Evolutionary conservation across 148 eudicot species (phyloP).

Genomic region (Beta vulgaris): DNA sequence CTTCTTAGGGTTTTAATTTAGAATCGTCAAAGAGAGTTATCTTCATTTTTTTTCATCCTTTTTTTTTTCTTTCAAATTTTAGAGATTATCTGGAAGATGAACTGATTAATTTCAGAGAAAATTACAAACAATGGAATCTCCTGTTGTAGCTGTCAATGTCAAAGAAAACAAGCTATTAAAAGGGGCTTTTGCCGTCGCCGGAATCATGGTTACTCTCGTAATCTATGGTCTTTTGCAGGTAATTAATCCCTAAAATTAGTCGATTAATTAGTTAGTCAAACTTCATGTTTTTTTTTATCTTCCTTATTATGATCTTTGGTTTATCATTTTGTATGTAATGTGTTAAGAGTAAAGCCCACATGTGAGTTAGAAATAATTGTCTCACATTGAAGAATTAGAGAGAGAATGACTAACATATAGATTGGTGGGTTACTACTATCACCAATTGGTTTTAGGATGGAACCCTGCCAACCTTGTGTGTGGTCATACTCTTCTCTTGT

Average conservation of each 20-base stretch:
- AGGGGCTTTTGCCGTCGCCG: conserved; percentile 59
- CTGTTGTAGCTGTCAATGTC: conserved; percentile 27
- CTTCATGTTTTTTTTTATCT: neutral
- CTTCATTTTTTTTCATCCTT: no score
- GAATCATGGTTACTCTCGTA: conserved; percentile 82
- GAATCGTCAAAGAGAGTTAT: no score
- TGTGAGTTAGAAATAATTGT: no score
- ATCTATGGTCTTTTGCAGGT: conserved; percentile 85
- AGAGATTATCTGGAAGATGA: conserved; percentile 1
- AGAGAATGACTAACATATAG: no score
- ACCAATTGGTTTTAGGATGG: no score
- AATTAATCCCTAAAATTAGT: neutral
- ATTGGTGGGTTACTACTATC: no score
- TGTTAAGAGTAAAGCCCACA: no score
- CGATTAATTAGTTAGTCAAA: neutral
- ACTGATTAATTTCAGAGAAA: conserved; percentile 6
- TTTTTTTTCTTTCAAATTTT: no score
- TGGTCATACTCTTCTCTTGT: no score
- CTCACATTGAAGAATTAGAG: no score
- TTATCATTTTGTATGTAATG: neutral
- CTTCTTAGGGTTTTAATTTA: no score
- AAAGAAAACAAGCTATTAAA: conserved; percentile 48
- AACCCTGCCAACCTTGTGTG: no score
- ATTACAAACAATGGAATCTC: conserved; percentile 26
- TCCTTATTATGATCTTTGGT: neutral